phyloP scores from a whole-genome alignment of 164 flowering plant species.

The Piper betle region DNA sequence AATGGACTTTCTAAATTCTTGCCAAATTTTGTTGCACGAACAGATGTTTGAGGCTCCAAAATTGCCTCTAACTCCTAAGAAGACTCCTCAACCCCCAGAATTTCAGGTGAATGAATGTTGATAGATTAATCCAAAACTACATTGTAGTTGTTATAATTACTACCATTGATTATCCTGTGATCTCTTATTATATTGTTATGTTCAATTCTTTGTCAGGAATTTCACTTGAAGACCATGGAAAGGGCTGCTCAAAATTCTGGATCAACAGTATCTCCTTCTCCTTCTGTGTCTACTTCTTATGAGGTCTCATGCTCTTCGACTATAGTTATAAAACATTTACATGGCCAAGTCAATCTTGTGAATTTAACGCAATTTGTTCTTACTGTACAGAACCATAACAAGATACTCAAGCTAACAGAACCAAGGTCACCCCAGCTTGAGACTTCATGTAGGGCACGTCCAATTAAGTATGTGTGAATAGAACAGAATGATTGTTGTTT shows the following conservation, averaged over 20 bases:
- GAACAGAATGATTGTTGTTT: neutral
- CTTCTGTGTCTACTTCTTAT: constrained; percentile 36
- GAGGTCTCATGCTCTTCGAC: constrained; percentile 22
- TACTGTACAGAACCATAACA: constrained; percentile 33
- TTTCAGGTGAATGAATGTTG: constrained; percentile 47
- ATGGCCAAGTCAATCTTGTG: neutral
- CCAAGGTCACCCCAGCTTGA: constrained; percentile 73
- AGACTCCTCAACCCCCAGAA: constrained; percentile 60
- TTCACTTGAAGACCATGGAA: constrained; percentile 73
- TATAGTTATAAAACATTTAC: neutral
- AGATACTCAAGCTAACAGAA: constrained; percentile 48
- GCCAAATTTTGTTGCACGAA: neutral
- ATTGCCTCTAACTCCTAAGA: constrained; percentile 56
- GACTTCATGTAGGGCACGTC: constrained; percentile 72
- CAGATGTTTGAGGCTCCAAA: constrained; percentile 74
- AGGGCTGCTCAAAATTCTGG: constrained; percentile 70
- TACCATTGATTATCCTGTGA: neutral
- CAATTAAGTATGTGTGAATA: constrained; percentile 20
- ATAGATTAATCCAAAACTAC: neutral
- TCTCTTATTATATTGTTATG: neutral
- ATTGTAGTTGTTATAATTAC: neutral
- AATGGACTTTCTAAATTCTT: neutral
- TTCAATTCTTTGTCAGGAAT: constrained; percentile 37
- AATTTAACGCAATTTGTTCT: neutral
- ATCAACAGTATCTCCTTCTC: constrained; percentile 26